Base-by-base conservation (phyloP, 169 alveolate species). In the Plasmodium blacklocki region DNA sequence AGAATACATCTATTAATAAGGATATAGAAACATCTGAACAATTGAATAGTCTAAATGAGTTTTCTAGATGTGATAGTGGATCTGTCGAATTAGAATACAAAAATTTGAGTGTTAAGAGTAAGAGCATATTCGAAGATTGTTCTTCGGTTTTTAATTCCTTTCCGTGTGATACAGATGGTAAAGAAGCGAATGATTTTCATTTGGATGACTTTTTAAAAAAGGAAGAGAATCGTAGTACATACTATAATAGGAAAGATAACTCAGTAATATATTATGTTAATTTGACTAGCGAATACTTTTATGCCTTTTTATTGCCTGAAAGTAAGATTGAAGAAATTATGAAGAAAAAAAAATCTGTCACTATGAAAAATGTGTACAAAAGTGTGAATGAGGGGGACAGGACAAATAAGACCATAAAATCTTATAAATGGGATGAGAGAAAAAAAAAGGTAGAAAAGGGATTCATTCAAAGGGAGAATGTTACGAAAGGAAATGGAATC, bases 181-280 rank as follows among this genome's bases (percentile, higher is more conserved):
- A 39, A 14, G 54, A 78, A 19, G 15, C 64, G n/a, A 49, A 2
- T 23, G 89, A 66, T 64, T 66, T 78, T 32, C 64, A 78, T 66
- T 78, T 78, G 58, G 89, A 64, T 19, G 76, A 50, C 11, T 78
- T 78, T 70, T 21, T 78, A 32, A 83, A 83, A 18, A 83, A 70
- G 32, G 91, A 71, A 47, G 91, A 63, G 45, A 83, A 68, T 71
- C 70, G 76, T 6, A 21, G 29, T 26, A 67, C 32, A 14, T 23
- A 50, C 21, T 26, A 64, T 64, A 52, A 50, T 23, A 45, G 64
- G 78, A 67, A 39, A 60, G 74, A 78, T 32, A 73, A 86, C 29
- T 86, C 92, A 5, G 87, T 86, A 9, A 74, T 86, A 60, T 86
- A 86, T 60, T 86, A 86, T 8, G 92, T 86, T 26, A 86, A 86